Conservation (phyloP, 768 basidiomycete species). For the Russula lepida region DNA sequence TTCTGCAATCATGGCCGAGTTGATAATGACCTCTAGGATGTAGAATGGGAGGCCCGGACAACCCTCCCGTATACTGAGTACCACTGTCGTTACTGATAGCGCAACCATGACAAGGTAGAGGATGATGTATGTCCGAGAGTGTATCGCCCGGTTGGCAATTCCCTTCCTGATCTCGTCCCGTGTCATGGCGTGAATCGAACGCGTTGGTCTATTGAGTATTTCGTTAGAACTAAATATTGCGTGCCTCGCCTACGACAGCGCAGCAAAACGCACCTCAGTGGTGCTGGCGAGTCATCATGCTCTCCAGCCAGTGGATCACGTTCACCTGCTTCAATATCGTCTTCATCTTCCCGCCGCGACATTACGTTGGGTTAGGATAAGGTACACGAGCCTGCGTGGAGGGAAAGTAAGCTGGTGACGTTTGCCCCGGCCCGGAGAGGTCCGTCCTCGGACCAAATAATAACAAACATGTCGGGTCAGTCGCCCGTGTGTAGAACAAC, state of each 20-base stretch:
- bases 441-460: neutral
- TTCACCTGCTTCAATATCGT: constrained; percentile 29
- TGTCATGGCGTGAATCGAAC: constrained; percentile 80
- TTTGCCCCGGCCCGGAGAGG: neutral
- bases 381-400: neutral
- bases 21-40: constrained; percentile 81
- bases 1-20: constrained; percentile 88
- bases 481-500: neutral
- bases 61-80: constrained; percentile 71
- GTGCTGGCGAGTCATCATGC: constrained; percentile 13
- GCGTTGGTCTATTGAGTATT: constrained; percentile 44
- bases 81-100: constrained; percentile 77
- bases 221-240: neutral
- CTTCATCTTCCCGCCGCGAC: constrained; percentile 24
- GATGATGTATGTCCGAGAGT: constrained; percentile 79
- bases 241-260: constrained; percentile 8
- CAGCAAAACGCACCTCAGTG: constrained; percentile 22
- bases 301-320: constrained; percentile 25
- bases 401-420: neutral
- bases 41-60: constrained; percentile 88
- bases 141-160: constrained; percentile 84
- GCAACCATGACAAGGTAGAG: constrained; percentile 87
- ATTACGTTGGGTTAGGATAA: constrained; percentile 16
- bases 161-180: constrained; percentile 76
- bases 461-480: neutral